phyloP scores from a whole-genome alignment of 129 eudicot species.

The Artemisia argyi region DNA sequence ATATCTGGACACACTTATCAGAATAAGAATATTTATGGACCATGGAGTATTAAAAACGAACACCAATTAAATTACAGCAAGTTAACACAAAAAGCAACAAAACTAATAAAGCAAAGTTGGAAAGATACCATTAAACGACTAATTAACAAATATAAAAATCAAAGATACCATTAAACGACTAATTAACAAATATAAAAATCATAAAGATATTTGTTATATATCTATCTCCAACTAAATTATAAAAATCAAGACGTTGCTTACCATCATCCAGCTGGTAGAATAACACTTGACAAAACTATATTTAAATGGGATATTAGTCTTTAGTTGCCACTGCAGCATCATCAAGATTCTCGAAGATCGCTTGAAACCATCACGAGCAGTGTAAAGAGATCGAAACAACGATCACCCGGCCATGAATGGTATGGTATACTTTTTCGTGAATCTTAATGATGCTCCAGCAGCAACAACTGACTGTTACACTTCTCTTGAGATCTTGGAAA shows the following conservation, averaged over 20 bases:
- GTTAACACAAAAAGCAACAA: conserved; percentile 40
- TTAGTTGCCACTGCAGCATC: conserved; percentile 71
- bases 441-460: conserved; percentile 76
- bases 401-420: conserved; percentile 9
- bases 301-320: conserved; percentile 30
- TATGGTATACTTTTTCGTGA: conserved; percentile 31
- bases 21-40: conserved; percentile 6
- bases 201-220: background rate
- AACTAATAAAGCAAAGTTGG: conserved; percentile 5
- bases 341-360: conserved; percentile 64
- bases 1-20: conserved; percentile 23
- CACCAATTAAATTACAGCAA: conserved; percentile 12
- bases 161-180: conserved; percentile 17
- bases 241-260: conserved; percentile 17
- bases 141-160: conserved; percentile 10
- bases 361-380: background rate
- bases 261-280: conserved; percentile 30
- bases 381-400: background rate
- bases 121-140: conserved; percentile 19
- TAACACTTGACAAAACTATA: background rate
- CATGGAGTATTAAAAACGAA: background rate
- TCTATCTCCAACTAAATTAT: background rate
- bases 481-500: conserved; percentile 8
- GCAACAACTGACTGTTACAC: conserved; percentile 51
- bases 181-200: conserved; percentile 10